Conservation (phyloP, 768 basidiomycete genomes). For the Tylopilus subfusipes region DNA sequence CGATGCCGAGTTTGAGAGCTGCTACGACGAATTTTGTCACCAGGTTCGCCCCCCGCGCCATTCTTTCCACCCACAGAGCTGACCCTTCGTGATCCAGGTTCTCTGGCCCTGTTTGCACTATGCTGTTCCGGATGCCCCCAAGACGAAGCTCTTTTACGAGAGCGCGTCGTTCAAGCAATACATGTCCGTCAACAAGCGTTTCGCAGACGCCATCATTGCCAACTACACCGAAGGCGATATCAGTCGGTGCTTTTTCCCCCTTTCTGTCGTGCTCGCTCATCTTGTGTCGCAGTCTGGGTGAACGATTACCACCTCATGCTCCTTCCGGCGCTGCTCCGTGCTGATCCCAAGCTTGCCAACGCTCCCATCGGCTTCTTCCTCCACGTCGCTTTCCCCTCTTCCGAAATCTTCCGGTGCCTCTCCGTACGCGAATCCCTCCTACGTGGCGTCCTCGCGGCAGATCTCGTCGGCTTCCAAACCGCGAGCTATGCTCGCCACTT, state of each 20-base stretch:
- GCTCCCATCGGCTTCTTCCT: too few relatives aligned
- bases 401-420: too few relatives aligned
- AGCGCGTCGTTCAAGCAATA: slow-evolving; percentile 81
- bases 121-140: slow-evolving; percentile 82
- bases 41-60: slow-evolving; percentile 42
- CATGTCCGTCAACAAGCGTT: slow-evolving; percentile 83
- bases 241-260: slow-evolving; percentile 32
- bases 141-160: slow-evolving; percentile 79
- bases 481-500: slow-evolving; percentile 82
- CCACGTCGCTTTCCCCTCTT: slow-evolving; percentile 86
- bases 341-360: too few relatives aligned
- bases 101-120: slow-evolving; percentile 89
- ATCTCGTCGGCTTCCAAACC: slow-evolving; percentile 92
- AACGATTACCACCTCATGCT: slow-evolving; percentile 99
- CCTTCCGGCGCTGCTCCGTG: slow-evolving; percentile 87
- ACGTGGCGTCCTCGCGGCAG: slow-evolving; percentile 92
- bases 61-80: slow-evolving; percentile 15
- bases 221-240: slow-evolving; percentile 88
- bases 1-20: slow-evolving; percentile 71
- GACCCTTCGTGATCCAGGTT: slow-evolving; percentile 37
- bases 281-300: slow-evolving; percentile 53
- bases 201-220: slow-evolving; percentile 78
- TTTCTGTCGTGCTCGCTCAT: slow-evolving; percentile 6
- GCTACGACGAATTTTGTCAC: slow-evolving; percentile 86
- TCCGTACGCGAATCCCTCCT: too few relatives aligned